phyloP scores from a whole-genome alignment of 2,329 filamentous ascomycete species.

The Penicillium sp. region DNA sequence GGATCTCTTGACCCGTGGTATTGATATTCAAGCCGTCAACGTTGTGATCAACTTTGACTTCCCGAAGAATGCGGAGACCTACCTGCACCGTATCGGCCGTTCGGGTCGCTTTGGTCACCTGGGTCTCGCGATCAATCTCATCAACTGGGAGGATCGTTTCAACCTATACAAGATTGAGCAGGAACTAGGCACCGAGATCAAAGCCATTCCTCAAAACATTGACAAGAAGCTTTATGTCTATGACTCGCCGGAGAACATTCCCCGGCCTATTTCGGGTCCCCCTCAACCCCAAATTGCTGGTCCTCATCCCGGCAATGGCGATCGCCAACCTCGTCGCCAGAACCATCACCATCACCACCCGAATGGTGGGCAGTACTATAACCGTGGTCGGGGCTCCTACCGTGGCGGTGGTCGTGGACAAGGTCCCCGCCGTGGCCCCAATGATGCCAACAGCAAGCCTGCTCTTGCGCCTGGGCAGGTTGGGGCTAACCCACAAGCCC shows the following conservation, averaged over 20 bases:
- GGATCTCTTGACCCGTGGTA: slow-evolving; percentile 94
- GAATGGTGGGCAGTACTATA: slow-evolving; percentile 39
- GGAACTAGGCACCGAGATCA: slow-evolving; percentile 94
- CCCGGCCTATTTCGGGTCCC: slow-evolving; percentile 70
- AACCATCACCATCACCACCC: slow-evolving; percentile 35
- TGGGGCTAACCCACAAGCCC: slow-evolving; percentile 31
- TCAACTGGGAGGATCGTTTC: slow-evolving; percentile 99
- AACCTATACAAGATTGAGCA: slow-evolving; percentile 99
- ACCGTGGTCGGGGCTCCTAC: slow-evolving; percentile 43
- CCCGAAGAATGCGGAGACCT: slow-evolving; percentile 98
- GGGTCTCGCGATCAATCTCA: slow-evolving; percentile 96
- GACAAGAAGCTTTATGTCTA: slow-evolving; percentile 99
- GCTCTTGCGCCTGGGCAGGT: slow-evolving; percentile 29
- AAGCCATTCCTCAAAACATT: slow-evolving; percentile 89
- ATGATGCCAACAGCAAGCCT: slow-evolving; percentile 30
- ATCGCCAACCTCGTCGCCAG: slow-evolving; percentile 35
- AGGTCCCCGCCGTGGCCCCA: slow-evolving; percentile 41
- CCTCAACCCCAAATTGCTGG: slow-evolving; percentile 30
- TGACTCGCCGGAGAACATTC: slow-evolving; percentile 92
- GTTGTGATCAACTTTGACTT: slow-evolving; percentile 99
- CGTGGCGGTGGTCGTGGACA: slow-evolving; percentile 47
- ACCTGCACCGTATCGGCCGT: slow-evolving; percentile 95
- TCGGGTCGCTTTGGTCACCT: slow-evolving; percentile 96
- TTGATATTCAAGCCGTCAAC: slow-evolving; percentile 98
- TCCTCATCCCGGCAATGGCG: slow-evolving; percentile 26